Percentiles rank a stretch among this genome's conserved stretches.
Conservation (phyloP, 768 basidiomycete genomes). For the Mycena latifolia region DNA sequence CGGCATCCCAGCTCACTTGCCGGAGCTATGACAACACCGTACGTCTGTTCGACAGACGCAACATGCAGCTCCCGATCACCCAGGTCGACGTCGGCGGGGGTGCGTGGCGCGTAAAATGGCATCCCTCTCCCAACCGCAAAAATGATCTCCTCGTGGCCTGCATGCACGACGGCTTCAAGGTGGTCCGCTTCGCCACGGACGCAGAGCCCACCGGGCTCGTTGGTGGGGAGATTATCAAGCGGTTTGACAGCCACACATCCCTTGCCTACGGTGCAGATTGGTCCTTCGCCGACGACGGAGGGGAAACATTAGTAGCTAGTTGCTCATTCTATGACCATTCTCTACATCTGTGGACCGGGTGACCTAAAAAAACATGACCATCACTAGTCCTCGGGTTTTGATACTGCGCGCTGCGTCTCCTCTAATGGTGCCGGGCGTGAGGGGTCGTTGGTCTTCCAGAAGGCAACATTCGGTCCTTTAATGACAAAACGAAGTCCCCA, state of each 20-base stretch:
- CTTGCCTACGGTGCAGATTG: constrained; percentile 96
- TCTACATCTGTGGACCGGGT: constrained; percentile 84
- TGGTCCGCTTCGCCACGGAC: constrained; percentile 63
- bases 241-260: constrained; percentile 83
- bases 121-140: constrained; percentile 76
- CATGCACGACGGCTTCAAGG: constrained; percentile 98
- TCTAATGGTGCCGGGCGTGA: neutral
- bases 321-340: constrained; percentile 97
- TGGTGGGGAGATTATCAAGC: constrained; percentile 57
- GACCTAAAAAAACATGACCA: constrained; percentile 35
- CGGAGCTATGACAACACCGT: constrained; percentile 87
- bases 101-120: constrained; percentile 97
- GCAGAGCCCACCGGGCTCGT: constrained; percentile 29
- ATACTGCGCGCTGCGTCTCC: constrained; percentile 44
- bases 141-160: constrained; percentile 91
- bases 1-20: neutral
- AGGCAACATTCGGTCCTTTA: constrained; percentile 67
- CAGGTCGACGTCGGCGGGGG: constrained; percentile 87
- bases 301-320: constrained; percentile 76
- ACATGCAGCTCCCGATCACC: constrained; percentile 66
- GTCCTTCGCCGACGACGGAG: constrained; percentile 61
- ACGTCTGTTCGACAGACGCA: constrained; percentile 86
- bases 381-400: constrained; percentile 38
- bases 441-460: constrained; percentile 60
- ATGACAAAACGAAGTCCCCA: constrained; percentile 79